Base-by-base conservation (phyloP, 805 yeast species). In the Zygosaccharomyces kombuchaensis region DNA sequence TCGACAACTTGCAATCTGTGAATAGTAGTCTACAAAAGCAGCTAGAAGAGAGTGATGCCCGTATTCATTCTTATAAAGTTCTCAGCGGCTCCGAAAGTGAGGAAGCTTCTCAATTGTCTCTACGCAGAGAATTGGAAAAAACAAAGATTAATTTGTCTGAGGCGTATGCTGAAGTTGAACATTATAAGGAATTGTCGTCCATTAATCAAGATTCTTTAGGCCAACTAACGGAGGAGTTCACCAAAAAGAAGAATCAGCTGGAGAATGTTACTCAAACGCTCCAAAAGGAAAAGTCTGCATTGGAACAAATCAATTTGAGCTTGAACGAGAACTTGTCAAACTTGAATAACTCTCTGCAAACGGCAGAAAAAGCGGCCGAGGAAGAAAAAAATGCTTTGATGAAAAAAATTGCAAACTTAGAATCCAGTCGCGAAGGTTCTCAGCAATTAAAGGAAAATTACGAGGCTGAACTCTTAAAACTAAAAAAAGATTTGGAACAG, bases 171-270 rank as follows among this genome's bases (percentile, higher is more conserved):
- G 80, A 75, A 55, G 73, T 77, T 8, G 72, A 72, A n/a, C 81
- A 83, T 53, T 77, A 82, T 59, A 77, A 81, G 46, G 69, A 68
- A n/a, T 73, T 87, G 34, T 81, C 89, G 0, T 65, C 66, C 42
- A 78, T 84, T 10, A 78, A 87, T 3, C 95, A 87, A 57, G 77
- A 76, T 43, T 80, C 89, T 4, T 69, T 87, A 31, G 64, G 68
- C 31, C 70, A 73, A 37, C 68, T 86, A 48, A 80, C 77, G 23
- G 67, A 68, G 16, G 69, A 82, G 1, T 83, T 75, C 58, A 87
- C 75, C 40, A 64, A 63, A 38, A 74, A 63, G 51, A 75, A 72
- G 51, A 47, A 51, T 8, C 40, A 51, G 2, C 45, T 67, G 0
- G 41, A 50, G 16, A 45, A 42, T 2, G 49, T 53, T 9, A 53